These are phyloP conservation scores for Cutaneotrichosporon daszewskae DNA, from an alignment of 1,284 basidiomycete genomes.

Conservation along the genomic window DNA sequence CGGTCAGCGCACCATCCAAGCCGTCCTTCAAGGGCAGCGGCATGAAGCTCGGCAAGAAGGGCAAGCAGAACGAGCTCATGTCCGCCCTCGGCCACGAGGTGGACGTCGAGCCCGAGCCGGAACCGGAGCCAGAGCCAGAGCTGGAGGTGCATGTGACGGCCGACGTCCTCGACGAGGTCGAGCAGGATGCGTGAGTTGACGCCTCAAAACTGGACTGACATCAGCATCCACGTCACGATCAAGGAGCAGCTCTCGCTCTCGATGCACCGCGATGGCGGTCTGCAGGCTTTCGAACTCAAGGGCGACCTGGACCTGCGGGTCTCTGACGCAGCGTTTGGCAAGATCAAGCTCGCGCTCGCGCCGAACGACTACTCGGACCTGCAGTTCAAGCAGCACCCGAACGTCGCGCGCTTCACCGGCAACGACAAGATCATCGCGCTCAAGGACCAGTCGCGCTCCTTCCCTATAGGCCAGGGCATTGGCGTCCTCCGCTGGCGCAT, in stretches of 20 bases:
- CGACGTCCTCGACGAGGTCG: conserved; percentile 68
- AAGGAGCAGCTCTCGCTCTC: conserved; percentile 77
- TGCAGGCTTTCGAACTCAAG: conserved; percentile 82
- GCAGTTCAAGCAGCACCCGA: conserved; percentile 95
- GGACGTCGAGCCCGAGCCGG: conserved; percentile 52
- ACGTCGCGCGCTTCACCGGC: conserved; percentile 74
- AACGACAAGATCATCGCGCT: conserved; percentile 63
- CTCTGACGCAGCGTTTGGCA: conserved; percentile 66
- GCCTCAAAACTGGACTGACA: neutral
- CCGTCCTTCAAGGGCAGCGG: conserved; percentile 90
- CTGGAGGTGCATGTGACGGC: conserved; percentile 47
- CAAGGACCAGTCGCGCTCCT: conserved; percentile 73
- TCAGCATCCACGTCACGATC: conserved; percentile 76
- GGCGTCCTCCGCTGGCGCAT: conserved; percentile 92
- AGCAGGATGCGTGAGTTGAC: conserved; percentile 62
- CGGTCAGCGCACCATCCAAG: conserved; percentile 54
- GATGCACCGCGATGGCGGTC: conserved; percentile 81
- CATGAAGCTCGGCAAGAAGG: conserved; percentile 96
- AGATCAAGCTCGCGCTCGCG: conserved; percentile 66
- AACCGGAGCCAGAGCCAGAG: conserved; percentile 56
- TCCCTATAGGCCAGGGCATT: conserved; percentile 80
- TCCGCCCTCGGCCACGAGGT: conserved; percentile 80
- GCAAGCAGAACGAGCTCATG: conserved; percentile 76
- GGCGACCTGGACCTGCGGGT: conserved; percentile 91
- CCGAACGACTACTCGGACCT: conserved; percentile 62